Evolutionary conservation across 495 filamentous ascomycete genomes (phyloP).

Genomic region (Penicillium soppii): DNA sequence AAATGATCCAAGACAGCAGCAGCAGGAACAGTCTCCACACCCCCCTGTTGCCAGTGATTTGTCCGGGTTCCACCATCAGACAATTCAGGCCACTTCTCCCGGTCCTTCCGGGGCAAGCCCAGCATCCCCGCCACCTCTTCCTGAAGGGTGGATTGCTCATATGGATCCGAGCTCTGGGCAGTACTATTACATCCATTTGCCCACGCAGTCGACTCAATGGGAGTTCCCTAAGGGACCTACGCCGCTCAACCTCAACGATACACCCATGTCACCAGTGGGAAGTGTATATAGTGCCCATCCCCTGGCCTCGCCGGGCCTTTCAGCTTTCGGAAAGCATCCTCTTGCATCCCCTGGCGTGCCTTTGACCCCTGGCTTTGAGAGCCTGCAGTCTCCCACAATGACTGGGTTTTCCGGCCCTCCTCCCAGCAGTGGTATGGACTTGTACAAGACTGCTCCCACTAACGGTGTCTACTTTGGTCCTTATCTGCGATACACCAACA

Average conservation of each 20-base stretch:
- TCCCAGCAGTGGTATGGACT: constrained; percentile 79
- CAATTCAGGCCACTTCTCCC: constrained; percentile 35
- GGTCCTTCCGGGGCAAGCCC: constrained; percentile 61
- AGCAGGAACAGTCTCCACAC: constrained; percentile 44
- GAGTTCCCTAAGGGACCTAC: constrained; percentile 94
- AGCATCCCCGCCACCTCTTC: constrained; percentile 83
- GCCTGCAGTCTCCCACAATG: constrained; percentile 66
- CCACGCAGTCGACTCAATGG: constrained; percentile 96
- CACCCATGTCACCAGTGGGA: constrained; percentile 74
- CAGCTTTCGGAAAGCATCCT: constrained; percentile 71
- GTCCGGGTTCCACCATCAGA: constrained; percentile 33
- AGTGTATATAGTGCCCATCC: constrained; percentile 76
- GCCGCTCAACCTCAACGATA: constrained; percentile 72
- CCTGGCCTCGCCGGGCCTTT: constrained; percentile 68
- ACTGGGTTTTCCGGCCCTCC: constrained; percentile 81
- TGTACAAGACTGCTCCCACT: constrained; percentile 89
- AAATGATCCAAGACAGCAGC: constrained; percentile 62
- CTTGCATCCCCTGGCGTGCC: constrained; percentile 75
- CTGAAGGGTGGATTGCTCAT: constrained; percentile 98
- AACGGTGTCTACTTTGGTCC: constrained; percentile 99
- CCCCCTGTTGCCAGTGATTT: constrained; percentile 38
- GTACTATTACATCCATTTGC: constrained; percentile 98
- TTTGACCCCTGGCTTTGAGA: constrained; percentile 70
- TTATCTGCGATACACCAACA: constrained; percentile 93
- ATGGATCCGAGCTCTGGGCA: constrained; percentile 92